Percentiles rank a stretch among this genome's conserved stretches.
These are phyloP conservation scores for Saccharomycopsis microspora DNA, from an alignment of 805 yeast species.

Conservation along the genomic window DNA sequence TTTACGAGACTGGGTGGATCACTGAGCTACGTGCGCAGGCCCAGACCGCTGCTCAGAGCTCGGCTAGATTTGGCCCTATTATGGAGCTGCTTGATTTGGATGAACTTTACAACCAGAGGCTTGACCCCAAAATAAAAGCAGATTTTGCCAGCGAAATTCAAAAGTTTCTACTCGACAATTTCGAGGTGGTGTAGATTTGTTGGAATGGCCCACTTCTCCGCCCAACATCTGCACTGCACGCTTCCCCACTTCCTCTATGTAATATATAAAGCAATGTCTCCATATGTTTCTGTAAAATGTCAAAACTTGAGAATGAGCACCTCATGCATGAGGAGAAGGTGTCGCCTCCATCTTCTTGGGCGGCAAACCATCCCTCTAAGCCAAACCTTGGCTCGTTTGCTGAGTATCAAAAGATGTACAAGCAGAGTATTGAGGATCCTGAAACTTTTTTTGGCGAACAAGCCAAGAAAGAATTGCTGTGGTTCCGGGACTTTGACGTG, in stretches of 20 bases:
- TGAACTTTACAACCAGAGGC: slow-evolving; percentile 10
- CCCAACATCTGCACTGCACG: not conserved
- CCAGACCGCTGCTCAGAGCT: not conserved
- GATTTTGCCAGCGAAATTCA: slow-evolving; percentile 5
- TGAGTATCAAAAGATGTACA: slow-evolving; percentile 38
- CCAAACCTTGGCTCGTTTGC: slow-evolving; percentile 39
- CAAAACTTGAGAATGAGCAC: slow-evolving; percentile 21
- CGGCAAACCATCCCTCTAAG: slow-evolving; percentile 27
- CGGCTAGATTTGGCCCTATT: slow-evolving; percentile 10
- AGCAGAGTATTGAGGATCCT: slow-evolving; percentile 47
- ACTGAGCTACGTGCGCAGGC: slow-evolving; percentile 42
- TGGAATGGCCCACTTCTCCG: not conserved
- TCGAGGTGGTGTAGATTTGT: slow-evolving; percentile 5
- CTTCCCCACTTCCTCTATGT: not conserved
- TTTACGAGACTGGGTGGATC: slow-evolving; percentile 78
- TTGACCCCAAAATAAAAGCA: slow-evolving; percentile 6
- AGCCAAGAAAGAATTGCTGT: slow-evolving; percentile 37
- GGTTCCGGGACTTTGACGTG: slow-evolving; percentile 41
- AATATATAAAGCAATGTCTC: not conserved
- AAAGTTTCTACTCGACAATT: slow-evolving; percentile 12
- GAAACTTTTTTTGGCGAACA: slow-evolving; percentile 40
- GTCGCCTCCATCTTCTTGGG: slow-evolving; percentile 16
- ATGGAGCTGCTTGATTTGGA: slow-evolving; percentile 11
- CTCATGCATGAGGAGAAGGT: slow-evolving; percentile 21
- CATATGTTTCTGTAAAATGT: not conserved